Percentiles rank a stretch among this genome's conserved stretches.
Conservation (phyloP, 768 basidiomycete genomes). For the Neoboletus brunneissimus region DNA sequence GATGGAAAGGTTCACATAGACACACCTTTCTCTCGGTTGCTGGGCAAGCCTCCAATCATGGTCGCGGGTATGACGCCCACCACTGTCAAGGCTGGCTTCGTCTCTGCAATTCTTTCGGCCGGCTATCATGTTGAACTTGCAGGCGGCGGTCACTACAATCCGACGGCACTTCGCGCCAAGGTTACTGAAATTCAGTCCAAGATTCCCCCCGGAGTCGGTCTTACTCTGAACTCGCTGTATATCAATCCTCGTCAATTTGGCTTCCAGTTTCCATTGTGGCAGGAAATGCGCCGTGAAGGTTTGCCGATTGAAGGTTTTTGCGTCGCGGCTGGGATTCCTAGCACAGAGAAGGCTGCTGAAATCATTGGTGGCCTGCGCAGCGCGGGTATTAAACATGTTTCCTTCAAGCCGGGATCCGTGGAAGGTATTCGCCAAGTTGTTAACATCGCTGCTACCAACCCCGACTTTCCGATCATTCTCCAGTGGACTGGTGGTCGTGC, state of each 20-base stretch:
- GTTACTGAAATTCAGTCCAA: conserved; percentile 87
- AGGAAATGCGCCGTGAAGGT: conserved; percentile 94
- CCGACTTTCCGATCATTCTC: conserved; percentile 94
- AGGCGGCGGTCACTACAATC: conserved; percentile 96
- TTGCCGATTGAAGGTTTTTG: conserved; percentile 98
- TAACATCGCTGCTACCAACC: conserved; percentile 91
- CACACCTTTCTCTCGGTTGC: conserved; percentile 92
- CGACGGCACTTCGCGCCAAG: conserved; percentile 83
- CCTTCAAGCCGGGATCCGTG: conserved; percentile 98
- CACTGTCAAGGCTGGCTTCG: conserved; percentile 94
- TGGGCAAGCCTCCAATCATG: conserved; percentile 98
- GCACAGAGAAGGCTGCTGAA: conserved; percentile 94
- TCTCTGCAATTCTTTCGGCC: conserved; percentile 86
- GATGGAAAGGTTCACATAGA: conserved; percentile 92
- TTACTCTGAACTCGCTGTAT: conserved; percentile 94
- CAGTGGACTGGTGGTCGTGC: conserved; percentile 99
- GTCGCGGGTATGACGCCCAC: conserved; percentile 99
- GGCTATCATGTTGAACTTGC: conserved; percentile 97
- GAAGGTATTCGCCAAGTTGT: conserved; percentile 97
- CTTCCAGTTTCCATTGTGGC: conserved; percentile 98
- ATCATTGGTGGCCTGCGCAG: conserved; percentile 81
- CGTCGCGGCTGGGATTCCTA: conserved; percentile 96
- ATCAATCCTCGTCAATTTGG: conserved; percentile 97
- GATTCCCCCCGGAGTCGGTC: conserved; percentile 84
- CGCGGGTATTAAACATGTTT: conserved; percentile 92